phyloP scores from a whole-genome alignment of 208 protist genomes.

The Strigomonas culicis region DNA sequence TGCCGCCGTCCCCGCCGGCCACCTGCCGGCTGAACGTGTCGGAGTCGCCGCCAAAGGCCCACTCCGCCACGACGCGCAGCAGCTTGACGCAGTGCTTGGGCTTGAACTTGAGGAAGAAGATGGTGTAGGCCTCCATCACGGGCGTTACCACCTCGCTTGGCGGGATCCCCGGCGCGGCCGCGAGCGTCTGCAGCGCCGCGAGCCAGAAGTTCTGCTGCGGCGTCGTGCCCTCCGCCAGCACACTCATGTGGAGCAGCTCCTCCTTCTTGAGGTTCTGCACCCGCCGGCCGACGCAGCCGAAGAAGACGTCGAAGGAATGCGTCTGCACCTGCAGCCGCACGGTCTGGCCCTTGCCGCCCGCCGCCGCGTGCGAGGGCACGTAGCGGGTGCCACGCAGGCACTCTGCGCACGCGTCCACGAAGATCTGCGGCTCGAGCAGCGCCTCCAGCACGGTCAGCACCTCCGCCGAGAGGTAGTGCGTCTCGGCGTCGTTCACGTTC shows the following conservation, averaged over 20 bases:
- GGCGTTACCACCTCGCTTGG: conserved; percentile 61
- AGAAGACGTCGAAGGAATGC: conserved; percentile 75
- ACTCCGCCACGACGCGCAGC: conserved; percentile 61
- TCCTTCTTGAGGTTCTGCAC: conserved; percentile 66
- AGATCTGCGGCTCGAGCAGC: conserved; percentile 80
- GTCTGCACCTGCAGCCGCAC: conserved; percentile 56
- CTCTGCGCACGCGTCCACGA: conserved; percentile 60
- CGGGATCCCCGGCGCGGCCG: conserved; percentile 46
- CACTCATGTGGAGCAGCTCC: conserved; percentile 63
- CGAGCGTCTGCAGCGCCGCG: conserved; percentile 68
- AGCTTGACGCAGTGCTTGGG: conserved; percentile 65
- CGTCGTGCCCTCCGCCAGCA: conserved; percentile 47
- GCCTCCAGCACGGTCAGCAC: conserved; percentile 81
- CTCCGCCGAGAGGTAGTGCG: conserved; percentile 67
- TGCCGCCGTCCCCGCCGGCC: conserved; percentile 12
- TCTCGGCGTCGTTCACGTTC: conserved; percentile 72
- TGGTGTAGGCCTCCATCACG: conserved; percentile 71
- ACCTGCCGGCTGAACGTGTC: neutral
- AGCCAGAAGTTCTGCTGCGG: conserved; percentile 80
- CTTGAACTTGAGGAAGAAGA: conserved; percentile 90
- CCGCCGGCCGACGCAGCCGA: conserved; percentile 59
- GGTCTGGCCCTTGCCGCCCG: conserved; percentile 25
- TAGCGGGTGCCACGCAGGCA: conserved; percentile 62
- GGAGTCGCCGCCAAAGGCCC: conserved; percentile 62
- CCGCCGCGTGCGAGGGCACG: conserved; percentile 31